Conservation (phyloP, 1,284 basidiomycete species). For the Ganoderma leucocontextum region DNA sequence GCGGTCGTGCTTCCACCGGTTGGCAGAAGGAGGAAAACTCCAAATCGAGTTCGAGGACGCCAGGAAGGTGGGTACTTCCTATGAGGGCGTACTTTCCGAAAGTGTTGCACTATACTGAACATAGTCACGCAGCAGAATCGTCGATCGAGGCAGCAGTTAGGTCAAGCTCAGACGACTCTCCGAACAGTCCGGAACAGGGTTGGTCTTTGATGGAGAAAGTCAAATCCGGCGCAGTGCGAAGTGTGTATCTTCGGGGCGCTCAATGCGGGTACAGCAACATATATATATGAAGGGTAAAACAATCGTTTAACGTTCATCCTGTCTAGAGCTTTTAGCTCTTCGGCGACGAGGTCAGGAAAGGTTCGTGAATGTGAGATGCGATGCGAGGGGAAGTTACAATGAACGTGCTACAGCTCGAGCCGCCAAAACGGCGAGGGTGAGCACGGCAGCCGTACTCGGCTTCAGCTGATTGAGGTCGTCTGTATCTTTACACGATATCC, state of each 20-base stretch:
- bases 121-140: background rate
- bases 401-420: no score
- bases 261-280: background rate
- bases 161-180: background rate
- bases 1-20: background rate
- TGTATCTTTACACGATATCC: no score
- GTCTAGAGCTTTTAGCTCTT: no score
- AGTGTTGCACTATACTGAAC: background rate
- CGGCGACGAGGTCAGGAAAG: no score
- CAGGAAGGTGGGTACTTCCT: background rate
- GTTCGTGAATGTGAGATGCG: no score
- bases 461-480: no score
- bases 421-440: no score
- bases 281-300: background rate
- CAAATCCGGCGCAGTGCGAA: background rate
- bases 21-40: conserved; percentile 1
- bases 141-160: background rate
- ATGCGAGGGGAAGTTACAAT: no score
- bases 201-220: background rate
- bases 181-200: background rate
- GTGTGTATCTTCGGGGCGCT: background rate
- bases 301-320: background rate
- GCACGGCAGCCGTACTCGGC: no score
- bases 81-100: no score
- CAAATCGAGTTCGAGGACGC: background rate